Evolutionary conservation across 345 rosid species (phyloP).

Genomic region (Ailanthus altissimus): DNA sequence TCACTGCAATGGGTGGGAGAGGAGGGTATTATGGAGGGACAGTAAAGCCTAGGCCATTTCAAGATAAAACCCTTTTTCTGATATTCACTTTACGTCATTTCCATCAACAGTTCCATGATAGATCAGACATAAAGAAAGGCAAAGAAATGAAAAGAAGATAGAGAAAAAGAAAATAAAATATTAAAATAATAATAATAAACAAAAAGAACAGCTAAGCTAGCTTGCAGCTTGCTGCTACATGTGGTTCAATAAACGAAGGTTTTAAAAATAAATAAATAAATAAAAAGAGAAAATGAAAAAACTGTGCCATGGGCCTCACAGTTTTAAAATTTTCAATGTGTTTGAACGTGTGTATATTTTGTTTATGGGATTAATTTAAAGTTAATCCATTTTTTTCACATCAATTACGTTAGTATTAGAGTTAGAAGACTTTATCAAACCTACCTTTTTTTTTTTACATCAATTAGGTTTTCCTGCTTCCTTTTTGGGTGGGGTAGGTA

Average conservation of each 20-base stretch:
- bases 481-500: too few species aligned
- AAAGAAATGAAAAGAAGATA: neutral
- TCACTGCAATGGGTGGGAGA: slow-evolving; percentile 2
- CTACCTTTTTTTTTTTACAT: too few species aligned
- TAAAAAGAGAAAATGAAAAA: neutral
- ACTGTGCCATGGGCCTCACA: slow-evolving; percentile 1
- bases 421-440: too few species aligned
- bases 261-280: neutral
- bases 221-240: neutral
- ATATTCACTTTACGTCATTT: slow-evolving; percentile 39
- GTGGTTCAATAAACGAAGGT: slow-evolving; percentile 2
- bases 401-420: neutral
- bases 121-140: slow-evolving; percentile 11
- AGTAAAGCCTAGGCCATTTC: slow-evolving; percentile 10
- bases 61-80: slow-evolving; percentile 5
- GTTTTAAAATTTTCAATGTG: neutral
- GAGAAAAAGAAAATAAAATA: too few species aligned
- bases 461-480: too few species aligned
- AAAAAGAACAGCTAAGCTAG: neutral
- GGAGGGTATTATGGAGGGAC: neutral
- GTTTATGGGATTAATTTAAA: slow-evolving; percentile 3
- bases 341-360: neutral
- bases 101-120: slow-evolving; percentile 33
- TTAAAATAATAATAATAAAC: too few species aligned
- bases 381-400: slow-evolving; percentile 4